These are phyloP conservation scores for Chaetomium cochliodes DNA, from an alignment of 495 filamentous ascomycete species.

Conservation along the genomic window DNA sequence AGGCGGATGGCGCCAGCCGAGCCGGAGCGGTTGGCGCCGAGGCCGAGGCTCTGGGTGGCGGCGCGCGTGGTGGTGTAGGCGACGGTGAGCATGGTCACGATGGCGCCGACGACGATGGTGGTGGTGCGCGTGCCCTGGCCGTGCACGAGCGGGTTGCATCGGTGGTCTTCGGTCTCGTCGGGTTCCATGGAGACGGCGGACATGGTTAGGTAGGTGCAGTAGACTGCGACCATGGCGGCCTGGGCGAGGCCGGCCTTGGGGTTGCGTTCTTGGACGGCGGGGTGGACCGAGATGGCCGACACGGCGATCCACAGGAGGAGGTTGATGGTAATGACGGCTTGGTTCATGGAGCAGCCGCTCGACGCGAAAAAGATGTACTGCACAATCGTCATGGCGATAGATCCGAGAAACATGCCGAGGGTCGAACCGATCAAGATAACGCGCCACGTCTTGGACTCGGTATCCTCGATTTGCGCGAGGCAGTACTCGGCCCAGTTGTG, in stretches of 20 bases:
- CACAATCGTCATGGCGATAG: slow-evolving; percentile 87
- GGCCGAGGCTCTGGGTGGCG: slow-evolving; percentile 86
- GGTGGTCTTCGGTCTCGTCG: slow-evolving; percentile 67
- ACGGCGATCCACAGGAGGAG: slow-evolving; percentile 78
- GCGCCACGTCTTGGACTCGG: slow-evolving; percentile 81
- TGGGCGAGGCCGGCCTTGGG: slow-evolving; percentile 90
- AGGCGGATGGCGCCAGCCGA: slow-evolving; percentile 48
- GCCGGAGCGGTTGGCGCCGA: slow-evolving; percentile 59
- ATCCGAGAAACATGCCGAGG: slow-evolving; percentile 86
- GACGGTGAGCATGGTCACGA: slow-evolving; percentile 94
- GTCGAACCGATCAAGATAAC: slow-evolving; percentile 87
- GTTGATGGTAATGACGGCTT: slow-evolving; percentile 76
- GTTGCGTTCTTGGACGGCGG: slow-evolving; percentile 87
- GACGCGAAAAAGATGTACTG: slow-evolving; percentile 97
- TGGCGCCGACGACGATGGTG: slow-evolving; percentile 84
- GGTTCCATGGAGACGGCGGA: slow-evolving; percentile 98
- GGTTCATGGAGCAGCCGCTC: slow-evolving; percentile 88
- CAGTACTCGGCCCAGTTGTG: slow-evolving; percentile 99
- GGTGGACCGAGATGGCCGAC: slow-evolving; percentile 84
- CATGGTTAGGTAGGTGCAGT: slow-evolving; percentile 98
- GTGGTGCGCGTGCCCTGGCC: slow-evolving; percentile 88
- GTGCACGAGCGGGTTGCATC: slow-evolving; percentile 90
- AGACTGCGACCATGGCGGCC: slow-evolving; percentile 94
- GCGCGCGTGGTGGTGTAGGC: slow-evolving; percentile 97
- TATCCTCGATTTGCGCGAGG: slow-evolving; percentile 85